Percentiles rank a stretch among this genome's conserved stretches.
Conservation (phyloP, 352 stramenopile genomes). For the Halophytophthora batemanensis region DNA sequence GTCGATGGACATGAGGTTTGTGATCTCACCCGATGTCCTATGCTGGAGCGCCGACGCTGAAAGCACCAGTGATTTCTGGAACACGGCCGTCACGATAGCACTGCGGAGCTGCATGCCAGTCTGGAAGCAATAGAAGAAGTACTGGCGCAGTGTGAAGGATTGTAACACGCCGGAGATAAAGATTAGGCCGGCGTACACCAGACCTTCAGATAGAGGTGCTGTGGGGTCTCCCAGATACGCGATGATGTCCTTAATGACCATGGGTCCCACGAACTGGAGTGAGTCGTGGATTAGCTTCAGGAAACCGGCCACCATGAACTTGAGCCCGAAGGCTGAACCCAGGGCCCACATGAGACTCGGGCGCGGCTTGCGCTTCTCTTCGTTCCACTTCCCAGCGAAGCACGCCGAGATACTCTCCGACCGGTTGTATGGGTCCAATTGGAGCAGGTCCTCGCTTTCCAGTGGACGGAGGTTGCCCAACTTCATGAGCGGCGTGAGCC, state of each 20-base stretch:
- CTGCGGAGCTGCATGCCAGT: conserved; percentile 73
- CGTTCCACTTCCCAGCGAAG: conserved; percentile 51
- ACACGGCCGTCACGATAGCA: conserved; percentile 71
- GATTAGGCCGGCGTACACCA: conserved; percentile 63
- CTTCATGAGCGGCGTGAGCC: conserved; percentile 86
- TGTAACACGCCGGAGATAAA: conserved; percentile 73
- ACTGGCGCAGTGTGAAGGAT: conserved; percentile 73
- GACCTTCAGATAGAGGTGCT: conserved; percentile 49
- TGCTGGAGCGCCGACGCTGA: conserved; percentile 73
- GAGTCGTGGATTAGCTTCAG: conserved; percentile 83
- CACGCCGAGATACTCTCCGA: conserved; percentile 31
- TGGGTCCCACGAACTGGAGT: conserved; percentile 79
- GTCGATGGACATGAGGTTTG: conserved; percentile 97
- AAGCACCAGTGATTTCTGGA: conserved; percentile 83
- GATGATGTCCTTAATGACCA: conserved; percentile 87
- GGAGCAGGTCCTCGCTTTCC: conserved; percentile 80
- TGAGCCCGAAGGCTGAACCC: conserved; percentile 46
- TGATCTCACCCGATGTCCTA: conserved; percentile 92
- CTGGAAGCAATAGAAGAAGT: conserved; percentile 87
- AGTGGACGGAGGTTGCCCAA: conserved; percentile 77
- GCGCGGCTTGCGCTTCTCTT: conserved; percentile 24
- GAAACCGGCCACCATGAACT: conserved; percentile 49
- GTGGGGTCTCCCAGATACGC: conserved; percentile 66
- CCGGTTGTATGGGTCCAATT: conserved; percentile 77
- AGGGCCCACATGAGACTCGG: conserved; percentile 60